These are phyloP conservation scores for Aspergillus sp. DNA, from an alignment of 2,329 filamentous ascomycete species.

Conservation along the genomic window DNA sequence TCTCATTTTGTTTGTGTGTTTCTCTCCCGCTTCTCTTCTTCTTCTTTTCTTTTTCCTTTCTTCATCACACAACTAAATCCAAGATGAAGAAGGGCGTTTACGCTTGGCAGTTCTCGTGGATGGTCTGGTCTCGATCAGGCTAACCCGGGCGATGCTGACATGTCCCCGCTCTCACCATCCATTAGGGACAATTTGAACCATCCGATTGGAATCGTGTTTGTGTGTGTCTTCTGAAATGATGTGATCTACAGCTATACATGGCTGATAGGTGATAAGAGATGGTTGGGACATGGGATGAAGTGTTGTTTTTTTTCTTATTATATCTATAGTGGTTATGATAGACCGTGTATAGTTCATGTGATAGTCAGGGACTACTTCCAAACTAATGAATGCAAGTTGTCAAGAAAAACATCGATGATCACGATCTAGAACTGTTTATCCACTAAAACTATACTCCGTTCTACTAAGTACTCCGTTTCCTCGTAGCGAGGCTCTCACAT, in stretches of 20 bases:
- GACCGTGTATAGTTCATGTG: no score
- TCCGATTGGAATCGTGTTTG: constrained; percentile 39
- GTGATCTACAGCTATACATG: no score
- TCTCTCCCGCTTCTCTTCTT: constrained; percentile 23
- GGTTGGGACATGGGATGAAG: not conserved
- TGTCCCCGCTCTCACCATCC: constrained; percentile 41
- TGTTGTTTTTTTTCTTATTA: no score
- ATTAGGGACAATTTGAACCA: constrained; percentile 32
- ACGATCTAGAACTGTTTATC: not conserved
- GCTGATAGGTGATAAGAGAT: no score
- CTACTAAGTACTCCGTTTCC: not conserved
- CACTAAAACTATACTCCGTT: not conserved
- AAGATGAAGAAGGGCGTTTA: constrained; percentile 42
- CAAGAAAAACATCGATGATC: not conserved
- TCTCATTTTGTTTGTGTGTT: constrained; percentile 2
- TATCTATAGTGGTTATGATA: no score
- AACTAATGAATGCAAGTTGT: not conserved
- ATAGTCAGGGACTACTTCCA: no score
- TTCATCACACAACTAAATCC: constrained; percentile 46
- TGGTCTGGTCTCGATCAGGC: constrained; percentile 25
- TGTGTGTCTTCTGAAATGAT: constrained; percentile 10
- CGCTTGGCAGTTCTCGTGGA: constrained; percentile 41
- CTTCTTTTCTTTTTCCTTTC: constrained; percentile 22
- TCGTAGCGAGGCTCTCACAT: no score
- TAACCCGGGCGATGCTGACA: constrained; percentile 42